Conservation (phyloP, 192 early-diverging fungal species). For the Coemansia aciculifera region DNA sequence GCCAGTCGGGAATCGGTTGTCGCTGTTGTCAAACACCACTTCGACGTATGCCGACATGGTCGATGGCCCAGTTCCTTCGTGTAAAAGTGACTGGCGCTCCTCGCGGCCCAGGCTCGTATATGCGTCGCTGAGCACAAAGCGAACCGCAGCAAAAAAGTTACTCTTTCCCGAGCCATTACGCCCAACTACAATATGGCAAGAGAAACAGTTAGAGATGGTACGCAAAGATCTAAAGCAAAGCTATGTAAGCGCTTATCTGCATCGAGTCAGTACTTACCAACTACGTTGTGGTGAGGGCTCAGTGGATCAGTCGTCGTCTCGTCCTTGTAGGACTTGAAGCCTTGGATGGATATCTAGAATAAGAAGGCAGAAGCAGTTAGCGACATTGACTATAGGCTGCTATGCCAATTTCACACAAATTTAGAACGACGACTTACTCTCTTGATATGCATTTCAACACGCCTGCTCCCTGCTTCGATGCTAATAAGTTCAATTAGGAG, state of each 20-base stretch:
- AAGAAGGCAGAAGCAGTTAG: not conserved
- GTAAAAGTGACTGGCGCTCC: slow-evolving; percentile 89
- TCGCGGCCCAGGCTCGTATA: slow-evolving; percentile 92
- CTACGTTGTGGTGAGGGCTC: slow-evolving; percentile 91
- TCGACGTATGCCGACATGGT: slow-evolving; percentile 97
- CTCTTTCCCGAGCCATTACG: slow-evolving; percentile 97
- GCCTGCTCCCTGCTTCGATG: not conserved
- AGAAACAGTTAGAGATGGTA: not conserved
- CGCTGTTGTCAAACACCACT: slow-evolving; percentile 94
- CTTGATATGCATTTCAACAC: slow-evolving; percentile 41
- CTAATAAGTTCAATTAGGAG: slow-evolving; percentile 11
- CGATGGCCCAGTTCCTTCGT: slow-evolving; percentile 88
- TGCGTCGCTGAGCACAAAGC: slow-evolving; percentile 94
- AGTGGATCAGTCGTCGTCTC: slow-evolving; percentile 92
- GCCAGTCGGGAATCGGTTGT: slow-evolving; percentile 93
- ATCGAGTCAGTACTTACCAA: slow-evolving; percentile 60
- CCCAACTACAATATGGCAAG: slow-evolving; percentile 63
- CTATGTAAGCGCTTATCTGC: not conserved
- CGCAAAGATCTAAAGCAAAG: not conserved
- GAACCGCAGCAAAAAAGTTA: slow-evolving; percentile 94
- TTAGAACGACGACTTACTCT: slow-evolving; percentile 21
- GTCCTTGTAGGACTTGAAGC: slow-evolving; percentile 99
- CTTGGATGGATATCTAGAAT: slow-evolving; percentile 84
- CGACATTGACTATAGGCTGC: not conserved
- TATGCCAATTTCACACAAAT: not conserved